Percentiles rank a stretch among this genome's conserved stretches.
Conservation (phyloP, 495 filamentous ascomycete species). For the Annulohypoxylon bovei region DNA sequence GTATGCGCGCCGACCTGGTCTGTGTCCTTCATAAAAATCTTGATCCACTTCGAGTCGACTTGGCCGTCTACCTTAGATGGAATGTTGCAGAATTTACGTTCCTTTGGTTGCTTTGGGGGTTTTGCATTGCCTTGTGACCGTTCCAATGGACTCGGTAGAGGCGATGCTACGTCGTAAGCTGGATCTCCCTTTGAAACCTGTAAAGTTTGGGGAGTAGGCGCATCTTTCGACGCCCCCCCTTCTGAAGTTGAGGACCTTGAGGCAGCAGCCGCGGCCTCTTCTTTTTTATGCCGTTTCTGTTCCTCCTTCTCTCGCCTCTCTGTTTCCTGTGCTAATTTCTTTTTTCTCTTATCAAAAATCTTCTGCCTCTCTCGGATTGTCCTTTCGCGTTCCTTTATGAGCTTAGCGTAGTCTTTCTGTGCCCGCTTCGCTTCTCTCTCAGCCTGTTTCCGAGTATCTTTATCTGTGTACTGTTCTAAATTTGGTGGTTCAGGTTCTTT, state of each 20-base stretch:
- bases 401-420: conserved; percentile 67
- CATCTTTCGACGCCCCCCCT: conserved; percentile 37
- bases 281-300: conserved; percentile 51
- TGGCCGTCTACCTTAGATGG: conserved; percentile 61
- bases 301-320: conserved; percentile 54
- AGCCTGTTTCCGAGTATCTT: conserved; percentile 69
- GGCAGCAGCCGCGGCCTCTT: conserved; percentile 36
- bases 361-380: conserved; percentile 68
- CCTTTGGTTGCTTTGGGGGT: conserved; percentile 57
- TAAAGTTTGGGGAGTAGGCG: conserved; percentile 4
- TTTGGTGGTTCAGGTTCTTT: conserved; percentile 56
- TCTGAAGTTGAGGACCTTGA: conserved; percentile 31
- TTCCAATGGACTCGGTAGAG: conserved; percentile 1
- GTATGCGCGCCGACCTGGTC: conserved; percentile 90
- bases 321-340: conserved; percentile 57
- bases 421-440: conserved; percentile 68
- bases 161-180: not conserved
- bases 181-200: conserved; percentile 18
- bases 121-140: conserved; percentile 1
- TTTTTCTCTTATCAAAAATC: conserved; percentile 63
- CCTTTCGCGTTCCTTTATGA: conserved; percentile 71
- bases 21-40: conserved; percentile 80
- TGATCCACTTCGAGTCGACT: conserved; percentile 75
- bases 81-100: conserved; percentile 81
- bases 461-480: conserved; percentile 63